Base-by-base conservation (phyloP, 176 grass and related monocot species). In the Bromus sterilis region DNA sequence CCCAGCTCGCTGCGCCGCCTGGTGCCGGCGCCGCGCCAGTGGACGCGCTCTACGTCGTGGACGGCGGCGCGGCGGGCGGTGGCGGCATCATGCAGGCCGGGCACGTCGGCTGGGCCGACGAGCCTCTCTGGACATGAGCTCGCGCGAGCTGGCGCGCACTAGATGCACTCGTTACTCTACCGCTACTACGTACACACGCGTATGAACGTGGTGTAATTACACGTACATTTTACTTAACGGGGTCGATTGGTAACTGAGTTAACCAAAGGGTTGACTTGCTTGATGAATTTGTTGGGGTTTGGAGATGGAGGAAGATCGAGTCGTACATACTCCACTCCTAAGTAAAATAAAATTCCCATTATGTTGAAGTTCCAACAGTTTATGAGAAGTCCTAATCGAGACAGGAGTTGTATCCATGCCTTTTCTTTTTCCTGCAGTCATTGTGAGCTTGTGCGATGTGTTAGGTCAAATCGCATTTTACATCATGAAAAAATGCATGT, bases 81-180 rank as follows among this genome's bases (percentile, higher is more conserved):
- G 49, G 18, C 14, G 25, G 68, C 14, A 32, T 73, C 26, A 40
- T 82, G 73, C 71, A 81, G 64, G 35, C 73, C 26, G 71, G 44
- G 29, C 23, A 66, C 55, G 68, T 87, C 28, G 48, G 35, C 61
- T 97, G 94, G 94, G 64, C 44, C 56, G 94, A 97, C 24, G 86
- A 91, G 67, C 70, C 91, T 3, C 82, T 97, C 60, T 97, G 91
- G 91, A 84, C 84, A 43, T 97, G 60, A 91, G 18, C 53, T 9
- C 31, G 10, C 46, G 33, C 46, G 5, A 32, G 26, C 49, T 25
- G 42, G 24, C 16, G 55, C 31, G 46, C 43, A 34, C 12, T 51
- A 6, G 41, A 39, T 18, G 49, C 30, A 43, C 26, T 46, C 42
- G 31, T 58, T 2, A 62, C 39, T 55, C 11, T 49, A 79, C 29